phyloP scores from a whole-genome alignment of 352 stramenopile species.

The Globisporangium lucens region DNA sequence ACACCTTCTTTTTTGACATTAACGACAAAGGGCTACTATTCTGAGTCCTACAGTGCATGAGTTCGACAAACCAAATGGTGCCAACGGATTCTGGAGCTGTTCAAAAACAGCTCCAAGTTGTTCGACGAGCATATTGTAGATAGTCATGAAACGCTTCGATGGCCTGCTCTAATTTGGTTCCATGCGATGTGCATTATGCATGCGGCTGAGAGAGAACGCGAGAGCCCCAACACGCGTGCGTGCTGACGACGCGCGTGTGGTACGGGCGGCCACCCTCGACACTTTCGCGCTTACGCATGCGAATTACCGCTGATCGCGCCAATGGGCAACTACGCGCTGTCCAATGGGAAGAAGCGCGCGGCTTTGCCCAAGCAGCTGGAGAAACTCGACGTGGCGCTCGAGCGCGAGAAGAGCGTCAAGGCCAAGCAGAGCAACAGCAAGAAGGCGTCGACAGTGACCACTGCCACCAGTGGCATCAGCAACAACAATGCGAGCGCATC shows the following conservation, averaged over 20 bases:
- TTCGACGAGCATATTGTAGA: background rate
- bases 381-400: slow-evolving; percentile 30
- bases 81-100: too few species aligned
- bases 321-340: background rate
- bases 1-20: background rate
- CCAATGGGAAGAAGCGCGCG: slow-evolving; percentile 7
- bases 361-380: slow-evolving; percentile 16
- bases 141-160: background rate
- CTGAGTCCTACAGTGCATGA: too few species aligned
- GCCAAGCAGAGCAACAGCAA: slow-evolving; percentile 8
- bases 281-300: background rate
- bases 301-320: background rate
- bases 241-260: background rate
- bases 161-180: background rate
- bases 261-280: background rate
- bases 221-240: background rate
- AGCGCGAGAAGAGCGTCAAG: slow-evolving; percentile 21
- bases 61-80: too few species aligned
- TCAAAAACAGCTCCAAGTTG: too few species aligned
- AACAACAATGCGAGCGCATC: background rate
- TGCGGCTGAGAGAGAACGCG: background rate
- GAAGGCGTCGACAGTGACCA: background rate
- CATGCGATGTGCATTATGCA: background rate
- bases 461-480: background rate
- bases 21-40: background rate